phyloP scores from a whole-genome alignment of 257 asterid species.

The Parsonsia alboflavescens region DNA sequence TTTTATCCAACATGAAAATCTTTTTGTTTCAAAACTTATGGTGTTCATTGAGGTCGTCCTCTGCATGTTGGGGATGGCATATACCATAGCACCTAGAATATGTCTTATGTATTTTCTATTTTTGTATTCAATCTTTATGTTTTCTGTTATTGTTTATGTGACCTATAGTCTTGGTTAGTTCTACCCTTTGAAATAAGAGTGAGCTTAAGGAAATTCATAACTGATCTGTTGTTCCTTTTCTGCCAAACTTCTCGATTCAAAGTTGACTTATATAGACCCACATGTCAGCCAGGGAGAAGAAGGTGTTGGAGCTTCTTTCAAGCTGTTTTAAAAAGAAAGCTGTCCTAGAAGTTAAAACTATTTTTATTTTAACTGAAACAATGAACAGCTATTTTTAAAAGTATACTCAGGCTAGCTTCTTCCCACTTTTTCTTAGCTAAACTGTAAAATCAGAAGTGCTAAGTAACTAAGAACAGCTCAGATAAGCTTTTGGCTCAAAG shows the following conservation, averaged over 20 bases:
- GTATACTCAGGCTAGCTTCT: not conserved
- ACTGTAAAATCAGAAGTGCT: not conserved
- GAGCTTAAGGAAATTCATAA: not conserved
- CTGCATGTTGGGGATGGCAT: not conserved
- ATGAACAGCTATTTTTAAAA: not conserved
- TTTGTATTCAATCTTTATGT: not conserved
- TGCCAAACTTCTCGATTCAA: not conserved
- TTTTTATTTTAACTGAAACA: not conserved
- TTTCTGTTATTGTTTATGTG: not conserved
- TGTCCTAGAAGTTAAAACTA: not conserved
- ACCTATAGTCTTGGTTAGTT: not conserved
- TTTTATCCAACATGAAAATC: not conserved
- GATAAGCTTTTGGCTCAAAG: not conserved
- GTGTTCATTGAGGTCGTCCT: not conserved
- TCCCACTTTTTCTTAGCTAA: not conserved
- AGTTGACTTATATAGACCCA: not conserved
- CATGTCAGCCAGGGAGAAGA: not conserved
- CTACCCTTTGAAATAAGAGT: not conserved
- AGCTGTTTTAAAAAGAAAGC: not conserved
- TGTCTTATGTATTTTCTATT: not conserved
- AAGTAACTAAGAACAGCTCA: not conserved
- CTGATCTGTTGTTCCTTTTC: not conserved
- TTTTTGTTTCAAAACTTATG: not conserved
- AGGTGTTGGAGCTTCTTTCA: not conserved
- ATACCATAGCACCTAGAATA: not conserved